Evolutionary conservation across 2,329 filamentous ascomycete genomes (phyloP).

Genomic region (Nemania sp.): DNA sequence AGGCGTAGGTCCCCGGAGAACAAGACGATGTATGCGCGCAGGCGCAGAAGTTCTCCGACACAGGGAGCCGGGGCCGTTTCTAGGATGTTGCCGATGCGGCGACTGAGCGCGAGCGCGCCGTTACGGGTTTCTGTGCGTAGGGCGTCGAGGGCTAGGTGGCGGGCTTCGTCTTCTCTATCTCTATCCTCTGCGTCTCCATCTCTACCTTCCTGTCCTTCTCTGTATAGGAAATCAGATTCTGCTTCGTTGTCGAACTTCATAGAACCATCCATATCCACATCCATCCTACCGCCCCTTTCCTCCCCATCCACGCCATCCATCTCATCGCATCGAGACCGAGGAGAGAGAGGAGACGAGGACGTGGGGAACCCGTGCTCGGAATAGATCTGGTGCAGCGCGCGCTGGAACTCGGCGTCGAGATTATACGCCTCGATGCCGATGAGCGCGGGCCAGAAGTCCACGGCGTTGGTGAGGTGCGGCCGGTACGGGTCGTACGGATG

Average conservation of each 20-base stretch:
- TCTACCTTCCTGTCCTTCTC: too few relatives aligned
- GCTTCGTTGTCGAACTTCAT: slow-evolving; percentile 16
- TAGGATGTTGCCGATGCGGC: slow-evolving; percentile 72
- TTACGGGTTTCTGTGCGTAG: slow-evolving; percentile 56
- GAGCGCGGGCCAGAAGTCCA: slow-evolving; percentile 81
- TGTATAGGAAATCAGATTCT: slow-evolving; percentile 16
- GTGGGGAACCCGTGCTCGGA: slow-evolving; percentile 28
- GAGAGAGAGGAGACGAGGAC: background rate
- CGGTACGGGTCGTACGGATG: slow-evolving; percentile 69
- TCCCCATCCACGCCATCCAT: too few relatives aligned
- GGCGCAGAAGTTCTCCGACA: slow-evolving; percentile 65
- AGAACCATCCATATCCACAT: slow-evolving; percentile 26
- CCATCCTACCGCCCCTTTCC: slow-evolving; percentile 26
- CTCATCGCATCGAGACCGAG: slow-evolving; percentile 1
- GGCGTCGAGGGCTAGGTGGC: slow-evolving; percentile 42
- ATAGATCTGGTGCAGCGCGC: slow-evolving; percentile 43
- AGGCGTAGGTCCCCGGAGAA: slow-evolving; percentile 73
- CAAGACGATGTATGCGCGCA: slow-evolving; percentile 74
- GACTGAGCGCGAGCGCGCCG: slow-evolving; percentile 64
- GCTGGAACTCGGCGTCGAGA: slow-evolving; percentile 62
- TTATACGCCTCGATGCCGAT: slow-evolving; percentile 82
- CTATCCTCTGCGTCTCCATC: slow-evolving; percentile 30
- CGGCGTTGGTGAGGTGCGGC: slow-evolving; percentile 62
- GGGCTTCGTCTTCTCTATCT: slow-evolving; percentile 23
- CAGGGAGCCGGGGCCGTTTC: slow-evolving; percentile 70